These are phyloP conservation scores for Paraconiothyrium brasiliense DNA, from an alignment of 2,329 filamentous ascomycete species.

Conservation along the genomic window DNA sequence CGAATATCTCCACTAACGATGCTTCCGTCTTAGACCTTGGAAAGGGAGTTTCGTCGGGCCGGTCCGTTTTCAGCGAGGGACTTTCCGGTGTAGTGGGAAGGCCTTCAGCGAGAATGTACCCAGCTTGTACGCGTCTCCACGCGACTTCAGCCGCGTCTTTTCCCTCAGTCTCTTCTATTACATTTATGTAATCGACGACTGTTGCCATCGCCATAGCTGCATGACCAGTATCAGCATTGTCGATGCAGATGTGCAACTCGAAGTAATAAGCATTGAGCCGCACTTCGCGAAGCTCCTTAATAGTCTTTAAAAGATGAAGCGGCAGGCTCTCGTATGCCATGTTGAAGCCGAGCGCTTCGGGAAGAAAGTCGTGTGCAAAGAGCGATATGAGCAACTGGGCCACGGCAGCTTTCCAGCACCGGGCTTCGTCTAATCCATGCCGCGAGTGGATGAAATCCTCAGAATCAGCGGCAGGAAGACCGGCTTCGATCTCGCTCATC, in stretches of 20 bases:
- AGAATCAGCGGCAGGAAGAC: conserved; percentile 44
- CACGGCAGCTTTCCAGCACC: conserved; percentile 56
- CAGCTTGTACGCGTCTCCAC: conserved; percentile 57
- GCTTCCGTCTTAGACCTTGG: conserved; percentile 24
- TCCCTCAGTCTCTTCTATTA: conserved; percentile 36
- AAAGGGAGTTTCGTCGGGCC: not conserved
- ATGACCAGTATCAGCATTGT: conserved; percentile 61
- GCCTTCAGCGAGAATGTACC: conserved; percentile 51
- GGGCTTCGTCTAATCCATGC: conserved; percentile 36
- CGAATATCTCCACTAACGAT: conserved; percentile 43
- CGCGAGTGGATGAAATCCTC: conserved; percentile 40
- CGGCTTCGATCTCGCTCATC: conserved; percentile 40
- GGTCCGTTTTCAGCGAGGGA: conserved; percentile 23
- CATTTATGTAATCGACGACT: conserved; percentile 50
- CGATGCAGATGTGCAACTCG: conserved; percentile 61
- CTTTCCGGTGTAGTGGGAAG: conserved; percentile 33
- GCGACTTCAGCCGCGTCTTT: conserved; percentile 40
- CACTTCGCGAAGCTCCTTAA: conserved; percentile 57
- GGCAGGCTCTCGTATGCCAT: conserved; percentile 59
- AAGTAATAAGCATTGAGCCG: conserved; percentile 59
- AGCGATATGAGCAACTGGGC: conserved; percentile 59
- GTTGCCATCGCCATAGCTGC: conserved; percentile 57
- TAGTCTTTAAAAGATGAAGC: conserved; percentile 51
- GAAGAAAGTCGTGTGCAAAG: conserved; percentile 60
- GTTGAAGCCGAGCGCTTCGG: conserved; percentile 63